These are phyloP conservation scores for Pleurotus cornucopiae DNA, from an alignment of 768 basidiomycete genomes.

Conservation along the genomic window DNA sequence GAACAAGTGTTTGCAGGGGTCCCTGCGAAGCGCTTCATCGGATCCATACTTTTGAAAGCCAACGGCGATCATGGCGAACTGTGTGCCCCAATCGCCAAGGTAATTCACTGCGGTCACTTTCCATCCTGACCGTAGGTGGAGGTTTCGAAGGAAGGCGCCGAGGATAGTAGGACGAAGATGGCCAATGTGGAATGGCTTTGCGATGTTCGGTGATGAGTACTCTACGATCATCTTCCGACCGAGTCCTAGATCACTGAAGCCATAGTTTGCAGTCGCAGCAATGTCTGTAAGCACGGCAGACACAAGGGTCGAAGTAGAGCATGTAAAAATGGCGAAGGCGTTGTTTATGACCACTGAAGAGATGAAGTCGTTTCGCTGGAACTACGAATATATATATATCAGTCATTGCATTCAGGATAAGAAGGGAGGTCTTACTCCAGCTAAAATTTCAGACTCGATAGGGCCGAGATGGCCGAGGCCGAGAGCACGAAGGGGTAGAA, in stretches of 20 bases:
- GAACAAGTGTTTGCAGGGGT: slow-evolving; percentile 38
- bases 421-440: not conserved
- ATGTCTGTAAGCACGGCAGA: not conserved
- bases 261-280: not conserved
- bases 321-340: not conserved
- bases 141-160: slow-evolving; percentile 34
- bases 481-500: not conserved
- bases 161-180: slow-evolving; percentile 39
- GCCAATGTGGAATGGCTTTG: slow-evolving; percentile 39
- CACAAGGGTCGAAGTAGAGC: not conserved
- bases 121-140: slow-evolving; percentile 35
- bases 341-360: not conserved
- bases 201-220: slow-evolving; percentile 39
- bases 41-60: slow-evolving; percentile 34
- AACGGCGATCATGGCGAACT: slow-evolving; percentile 30
- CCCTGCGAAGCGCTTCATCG: slow-evolving; percentile 27
- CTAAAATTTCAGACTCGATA: not conserved
- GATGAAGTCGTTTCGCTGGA: not conserved
- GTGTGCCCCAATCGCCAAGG: slow-evolving; percentile 36
- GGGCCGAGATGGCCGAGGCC: not conserved
- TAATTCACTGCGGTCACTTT: slow-evolving; percentile 33
- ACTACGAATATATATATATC: not conserved
- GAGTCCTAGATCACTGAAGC: not conserved
- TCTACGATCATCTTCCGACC: slow-evolving; percentile 23
- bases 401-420: not conserved